Conservation (phyloP, 2,329 filamentous ascomycete genomes). For the Penicillium olsonii region DNA sequence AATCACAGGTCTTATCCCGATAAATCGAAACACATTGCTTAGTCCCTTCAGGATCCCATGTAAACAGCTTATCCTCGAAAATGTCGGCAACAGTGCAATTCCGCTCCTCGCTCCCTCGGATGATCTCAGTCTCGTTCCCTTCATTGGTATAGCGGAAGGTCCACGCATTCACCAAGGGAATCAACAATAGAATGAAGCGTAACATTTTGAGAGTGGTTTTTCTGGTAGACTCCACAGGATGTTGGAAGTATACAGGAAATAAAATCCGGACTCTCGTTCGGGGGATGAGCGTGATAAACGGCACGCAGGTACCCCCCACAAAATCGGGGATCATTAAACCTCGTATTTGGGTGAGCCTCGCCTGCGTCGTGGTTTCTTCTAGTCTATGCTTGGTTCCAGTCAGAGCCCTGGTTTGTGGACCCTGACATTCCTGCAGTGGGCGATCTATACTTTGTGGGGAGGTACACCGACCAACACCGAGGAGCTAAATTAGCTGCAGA, state of each 20-base stretch:
- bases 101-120: constrained; percentile 3
- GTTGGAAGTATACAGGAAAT: neutral
- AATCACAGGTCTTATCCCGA: constrained; percentile 11
- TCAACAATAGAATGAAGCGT: neutral
- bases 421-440: neutral
- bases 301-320: neutral
- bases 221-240: no score
- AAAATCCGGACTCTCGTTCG: neutral
- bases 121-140: constrained; percentile 11
- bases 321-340: neutral
- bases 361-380: neutral
- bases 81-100: constrained; percentile 14
- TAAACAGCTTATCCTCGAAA: constrained; percentile 10
- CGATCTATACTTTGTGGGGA: constrained; percentile 4
- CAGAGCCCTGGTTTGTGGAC: neutral
- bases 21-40: constrained; percentile 18
- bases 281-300: constrained; percentile 4
- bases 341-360: constrained; percentile 10
- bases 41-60: constrained; percentile 17
- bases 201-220: no score
- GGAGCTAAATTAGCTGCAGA: neutral
- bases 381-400: neutral
- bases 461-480: neutral
- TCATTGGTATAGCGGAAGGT: constrained; percentile 19
- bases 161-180: constrained; percentile 13